phyloP scores from a whole-genome alignment of 371 early-diverging fungal genomes.

The Mucor indicus region DNA sequence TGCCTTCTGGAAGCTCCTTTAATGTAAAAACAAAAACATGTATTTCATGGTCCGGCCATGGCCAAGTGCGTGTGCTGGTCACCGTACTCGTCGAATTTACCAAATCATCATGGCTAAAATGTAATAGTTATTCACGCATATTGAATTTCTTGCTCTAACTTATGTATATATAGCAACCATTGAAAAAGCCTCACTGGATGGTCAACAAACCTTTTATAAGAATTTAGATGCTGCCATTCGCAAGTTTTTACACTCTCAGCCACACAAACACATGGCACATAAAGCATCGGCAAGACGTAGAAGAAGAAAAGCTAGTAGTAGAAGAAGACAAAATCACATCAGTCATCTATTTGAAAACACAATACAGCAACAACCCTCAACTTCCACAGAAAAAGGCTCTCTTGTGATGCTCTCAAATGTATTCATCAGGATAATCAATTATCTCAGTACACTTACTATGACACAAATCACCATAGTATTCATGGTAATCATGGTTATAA shows the following conservation, averaged over 20 bases:
- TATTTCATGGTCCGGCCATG: constrained; percentile 73
- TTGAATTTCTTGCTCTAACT: background rate
- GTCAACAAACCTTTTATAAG: constrained; percentile 58
- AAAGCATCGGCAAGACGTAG: background rate
- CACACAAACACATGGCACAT: background rate
- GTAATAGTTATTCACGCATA: constrained; percentile 22
- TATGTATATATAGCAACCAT: constrained; percentile 43
- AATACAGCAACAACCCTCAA: background rate
- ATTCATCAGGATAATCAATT: background rate
- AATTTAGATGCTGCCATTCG: constrained; percentile 54
- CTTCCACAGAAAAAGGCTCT: background rate
- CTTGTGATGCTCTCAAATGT: background rate
- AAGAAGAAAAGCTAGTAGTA: constrained; percentile 6
- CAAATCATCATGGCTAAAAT: constrained; percentile 74
- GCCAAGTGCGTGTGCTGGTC: constrained; percentile 62
- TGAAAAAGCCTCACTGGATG: constrained; percentile 69
- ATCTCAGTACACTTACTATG: constrained; percentile 11
- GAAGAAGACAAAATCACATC: too few relatives aligned
- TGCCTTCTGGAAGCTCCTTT: constrained; percentile 84
- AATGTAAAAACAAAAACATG: constrained; percentile 74
- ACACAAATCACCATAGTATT: constrained; percentile 31
- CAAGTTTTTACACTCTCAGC: constrained; percentile 39
- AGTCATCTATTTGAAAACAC: too few relatives aligned
- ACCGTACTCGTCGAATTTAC: constrained; percentile 71
- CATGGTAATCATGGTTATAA: constrained; percentile 33